Evolutionary conservation across 75 land plant genomes (phyloP).

Genomic region (Chamaecyparis obtusa): DNA sequence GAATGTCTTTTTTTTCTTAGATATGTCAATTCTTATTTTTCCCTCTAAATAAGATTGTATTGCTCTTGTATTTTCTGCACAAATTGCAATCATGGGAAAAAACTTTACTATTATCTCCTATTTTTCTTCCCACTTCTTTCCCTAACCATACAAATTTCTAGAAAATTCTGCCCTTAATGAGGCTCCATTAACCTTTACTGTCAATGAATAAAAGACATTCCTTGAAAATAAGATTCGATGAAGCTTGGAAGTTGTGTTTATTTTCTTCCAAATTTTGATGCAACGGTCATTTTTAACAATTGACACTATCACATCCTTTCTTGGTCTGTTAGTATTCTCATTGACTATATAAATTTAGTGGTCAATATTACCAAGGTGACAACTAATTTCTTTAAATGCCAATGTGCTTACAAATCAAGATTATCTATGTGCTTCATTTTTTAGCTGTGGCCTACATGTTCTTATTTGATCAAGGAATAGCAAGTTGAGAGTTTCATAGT

Average conservation of each 20-base stretch:
- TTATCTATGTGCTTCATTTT: not conserved
- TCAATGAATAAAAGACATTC: no score
- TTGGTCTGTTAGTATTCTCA: constrained; percentile 89
- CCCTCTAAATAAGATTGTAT: no score
- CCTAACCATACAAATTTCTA: no score
- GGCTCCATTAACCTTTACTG: no score
- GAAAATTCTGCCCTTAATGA: no score
- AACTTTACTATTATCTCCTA: no score
- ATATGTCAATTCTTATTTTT: no score
- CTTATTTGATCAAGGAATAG: not conserved
- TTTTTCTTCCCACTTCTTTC: no score
- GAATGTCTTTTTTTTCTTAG: no score
- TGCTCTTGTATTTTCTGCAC: no score
- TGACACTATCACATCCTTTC: constrained; percentile 60
- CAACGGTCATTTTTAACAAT: constrained; percentile 50
- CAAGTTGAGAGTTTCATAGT: not conserved
- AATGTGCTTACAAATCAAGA: not conserved
- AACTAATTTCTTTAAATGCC: not conserved
- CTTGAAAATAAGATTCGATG: no score
- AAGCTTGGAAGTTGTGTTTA: constrained; percentile 57
- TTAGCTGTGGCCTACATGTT: not conserved
- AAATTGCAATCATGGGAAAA: no score
- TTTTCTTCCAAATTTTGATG: constrained; percentile 60
- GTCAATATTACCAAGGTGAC: constrained; percentile 72
- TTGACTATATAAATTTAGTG: constrained; percentile 68